These are phyloP conservation scores for Hippophae tibetana DNA, from an alignment of 306 rosid genomes.

Conservation along the genomic window DNA sequence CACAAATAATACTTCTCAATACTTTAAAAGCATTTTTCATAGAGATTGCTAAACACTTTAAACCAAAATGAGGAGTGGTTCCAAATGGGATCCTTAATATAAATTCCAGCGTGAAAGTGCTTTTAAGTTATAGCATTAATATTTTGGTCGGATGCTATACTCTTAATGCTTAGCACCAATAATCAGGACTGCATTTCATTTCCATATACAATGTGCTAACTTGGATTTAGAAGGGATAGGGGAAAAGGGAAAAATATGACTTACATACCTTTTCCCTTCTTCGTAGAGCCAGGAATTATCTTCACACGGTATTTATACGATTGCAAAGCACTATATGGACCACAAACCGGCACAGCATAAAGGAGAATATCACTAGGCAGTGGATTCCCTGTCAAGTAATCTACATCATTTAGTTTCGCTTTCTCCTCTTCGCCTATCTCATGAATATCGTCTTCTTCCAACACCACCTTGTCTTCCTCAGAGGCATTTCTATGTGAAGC, in stretches of 20 bases:
- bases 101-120: no score
- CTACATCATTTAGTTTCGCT: conserved; percentile 77
- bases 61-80: no score
- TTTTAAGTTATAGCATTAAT: no score
- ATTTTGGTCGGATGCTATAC: no score
- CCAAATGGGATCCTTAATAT: no score
- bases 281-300: conserved; percentile 79
- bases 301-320: conserved; percentile 86
- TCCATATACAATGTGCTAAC: neutral
- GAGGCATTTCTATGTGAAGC: conserved; percentile 27
- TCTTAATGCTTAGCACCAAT: no score
- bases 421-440: conserved; percentile 97
- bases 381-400: conserved; percentile 95
- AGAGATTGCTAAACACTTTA: no score
- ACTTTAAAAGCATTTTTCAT: no score
- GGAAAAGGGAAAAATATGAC: neutral
- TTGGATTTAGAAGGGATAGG: neutral
- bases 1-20: no score
- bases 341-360: conserved; percentile 88
- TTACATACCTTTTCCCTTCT: conserved; percentile 83
- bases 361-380: conserved; percentile 79
- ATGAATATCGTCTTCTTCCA: conserved; percentile 92
- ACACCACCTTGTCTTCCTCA: conserved; percentile 54
- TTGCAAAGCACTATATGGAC: conserved; percentile 77
- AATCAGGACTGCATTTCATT: no score